phyloP scores from a whole-genome alignment of 1,284 basidiomycete genomes.

The Flammula alnicola region DNA sequence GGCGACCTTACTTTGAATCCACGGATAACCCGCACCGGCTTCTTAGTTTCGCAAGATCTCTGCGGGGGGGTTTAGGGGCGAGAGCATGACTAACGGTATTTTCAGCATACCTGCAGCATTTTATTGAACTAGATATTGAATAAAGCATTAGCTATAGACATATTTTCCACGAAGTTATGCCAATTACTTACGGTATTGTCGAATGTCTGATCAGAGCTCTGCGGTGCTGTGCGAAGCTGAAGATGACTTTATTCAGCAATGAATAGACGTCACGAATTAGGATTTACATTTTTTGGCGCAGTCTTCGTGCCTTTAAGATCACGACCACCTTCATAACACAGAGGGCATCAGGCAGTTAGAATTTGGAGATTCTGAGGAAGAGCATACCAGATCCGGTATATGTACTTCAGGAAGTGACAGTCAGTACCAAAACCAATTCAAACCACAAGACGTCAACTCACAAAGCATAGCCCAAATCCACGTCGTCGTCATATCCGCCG shows the following conservation, averaged over 20 bases:
- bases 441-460: slow-evolving; percentile 46
- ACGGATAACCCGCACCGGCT: slow-evolving; percentile 81
- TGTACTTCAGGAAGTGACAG: slow-evolving; percentile 47
- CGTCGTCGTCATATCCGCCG: slow-evolving; percentile 85
- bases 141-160: neutral
- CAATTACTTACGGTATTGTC: slow-evolving; percentile 53
- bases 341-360: neutral
- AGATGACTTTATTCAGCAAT: slow-evolving; percentile 1
- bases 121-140: slow-evolving; percentile 53
- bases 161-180: neutral
- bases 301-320: slow-evolving; percentile 80
- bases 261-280: neutral
- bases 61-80: slow-evolving; percentile 29
- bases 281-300: slow-evolving; percentile 75
- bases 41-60: slow-evolving; percentile 72
- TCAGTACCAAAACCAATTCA: slow-evolving; percentile 5
- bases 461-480: slow-evolving; percentile 82
- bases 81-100: neutral
- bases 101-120: slow-evolving; percentile 61
- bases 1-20: slow-evolving; percentile 76
- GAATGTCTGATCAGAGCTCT: slow-evolving; percentile 80
- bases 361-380: neutral
- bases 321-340: slow-evolving; percentile 65
- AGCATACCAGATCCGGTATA: slow-evolving; percentile 72
- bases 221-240: slow-evolving; percentile 83